Evolutionary conservation across 192 early-diverging fungal species (phyloP), one percentile per base, ranked within the genome.

Genomic region (Entomortierella beljakovae): DNA sequence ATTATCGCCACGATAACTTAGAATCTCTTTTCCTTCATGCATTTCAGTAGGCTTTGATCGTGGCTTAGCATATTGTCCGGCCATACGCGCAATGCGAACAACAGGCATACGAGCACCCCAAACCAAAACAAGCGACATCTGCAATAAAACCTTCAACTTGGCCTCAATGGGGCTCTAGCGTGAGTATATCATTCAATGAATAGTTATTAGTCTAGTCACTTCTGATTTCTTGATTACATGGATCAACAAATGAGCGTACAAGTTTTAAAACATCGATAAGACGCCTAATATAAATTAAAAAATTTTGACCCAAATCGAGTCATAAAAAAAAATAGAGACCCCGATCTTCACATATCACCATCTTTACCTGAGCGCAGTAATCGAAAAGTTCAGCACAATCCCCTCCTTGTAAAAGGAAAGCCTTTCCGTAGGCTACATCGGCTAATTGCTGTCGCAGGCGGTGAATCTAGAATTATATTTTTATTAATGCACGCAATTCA

Each of bases 351-450:
- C 43, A 20, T 23, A 29, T 13, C 23, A 42, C n/a, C 5, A 26
- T 25, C 0, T 28, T 62, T 87, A 93, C 92, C 85, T 92, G 87
- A n/a, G 91, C 88, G 82, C 97, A 99, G 82, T 99, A 99, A 70
- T 99, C 96, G 82, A 99, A 99, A 38, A 95, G 88, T 84, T 99
- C 98, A 26, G 98, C 98, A 83, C 98, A 99, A 83, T 98, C 98
- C 58, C 98, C 98, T 63, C 98, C 98, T 83, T 99, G 98, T 31
- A 99, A 86, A 66, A 99, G 83, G 65, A 99, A 98, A 11, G 96
- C 90, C 63, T 96, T 93, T 66, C 94, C 93, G 62, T 93, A 87
- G 34, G 96, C 96, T 25, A 94, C 96, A 81, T 98, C 92, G 20
- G 86, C 86, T 33, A 99, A 88, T 80, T 97, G 95, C 25, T 84